These are phyloP conservation scores for Solanum pennellii DNA, from an alignment of 257 asterid species.

Conservation along the genomic window DNA sequence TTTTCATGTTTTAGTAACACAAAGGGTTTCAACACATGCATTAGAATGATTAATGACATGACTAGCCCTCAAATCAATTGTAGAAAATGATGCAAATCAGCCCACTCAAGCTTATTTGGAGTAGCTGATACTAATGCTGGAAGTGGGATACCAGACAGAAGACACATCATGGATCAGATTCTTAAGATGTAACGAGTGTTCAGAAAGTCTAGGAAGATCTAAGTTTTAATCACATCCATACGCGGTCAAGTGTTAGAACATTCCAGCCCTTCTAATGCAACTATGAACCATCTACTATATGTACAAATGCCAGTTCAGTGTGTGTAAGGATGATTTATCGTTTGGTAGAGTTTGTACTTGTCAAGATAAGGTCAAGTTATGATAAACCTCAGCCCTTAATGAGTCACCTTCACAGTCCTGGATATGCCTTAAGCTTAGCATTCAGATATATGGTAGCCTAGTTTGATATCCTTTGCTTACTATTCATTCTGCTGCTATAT, in stretches of 20 bases:
- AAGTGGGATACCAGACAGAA: not conserved
- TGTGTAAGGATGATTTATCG: not conserved
- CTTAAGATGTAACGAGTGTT: not conserved
- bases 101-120: not conserved
- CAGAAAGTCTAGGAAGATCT: not conserved
- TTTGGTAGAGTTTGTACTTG: not conserved
- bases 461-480: not conserved
- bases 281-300: not conserved
- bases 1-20: too few relatives aligned
- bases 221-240: not conserved
- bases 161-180: not conserved
- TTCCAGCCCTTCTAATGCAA: not conserved
- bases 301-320: not conserved
- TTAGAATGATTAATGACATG: too few relatives aligned
- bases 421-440: not conserved
- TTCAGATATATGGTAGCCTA: not conserved
- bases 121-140: not conserved
- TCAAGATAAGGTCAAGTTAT: not conserved
- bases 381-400: not conserved
- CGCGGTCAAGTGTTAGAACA: not conserved
- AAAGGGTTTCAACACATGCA: too few relatives aligned
- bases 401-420: not conserved
- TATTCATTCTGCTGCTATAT: too few relatives aligned
- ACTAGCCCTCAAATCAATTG: not conserved
- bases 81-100: not conserved